Evolutionary conservation across 192 early-diverging fungal species (phyloP).

Genomic region (Phlyctochytrium bullatum): DNA sequence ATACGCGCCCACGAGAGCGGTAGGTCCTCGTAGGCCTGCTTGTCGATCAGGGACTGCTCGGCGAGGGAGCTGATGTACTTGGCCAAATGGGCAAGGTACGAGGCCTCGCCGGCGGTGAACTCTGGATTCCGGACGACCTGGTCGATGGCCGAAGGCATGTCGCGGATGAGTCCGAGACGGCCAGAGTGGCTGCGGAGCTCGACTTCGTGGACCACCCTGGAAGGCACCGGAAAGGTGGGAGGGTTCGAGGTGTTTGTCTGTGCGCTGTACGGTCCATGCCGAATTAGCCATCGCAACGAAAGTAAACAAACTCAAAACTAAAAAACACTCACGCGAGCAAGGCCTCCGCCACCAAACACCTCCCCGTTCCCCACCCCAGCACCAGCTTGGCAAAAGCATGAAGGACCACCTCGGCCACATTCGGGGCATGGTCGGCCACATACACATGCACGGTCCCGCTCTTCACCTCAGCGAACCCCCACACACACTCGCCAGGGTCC

Average conservation of each 20-base stretch:
- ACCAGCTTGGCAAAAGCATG: slow-evolving; percentile 22
- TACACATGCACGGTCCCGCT: slow-evolving; percentile 19
- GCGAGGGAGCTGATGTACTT: not conserved
- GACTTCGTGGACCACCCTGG: slow-evolving; percentile 23
- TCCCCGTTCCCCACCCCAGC: slow-evolving; percentile 14
- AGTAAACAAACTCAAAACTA: not conserved
- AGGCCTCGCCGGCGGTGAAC: not conserved
- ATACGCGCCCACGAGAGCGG: not conserved
- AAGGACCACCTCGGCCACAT: slow-evolving; percentile 22
- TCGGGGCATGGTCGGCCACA: slow-evolving; percentile 28
- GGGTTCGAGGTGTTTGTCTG: not conserved
- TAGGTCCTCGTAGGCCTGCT: slow-evolving; percentile 6
- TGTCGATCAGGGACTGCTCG: slow-evolving; percentile 4
- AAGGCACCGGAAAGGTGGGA: slow-evolving; percentile 22
- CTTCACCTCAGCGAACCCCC: slow-evolving; percentile 22
- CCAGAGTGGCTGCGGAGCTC: slow-evolving; percentile 22
- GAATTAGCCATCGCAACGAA: not conserved
- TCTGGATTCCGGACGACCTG: not conserved
- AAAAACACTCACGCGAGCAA: slow-evolving; percentile 9
- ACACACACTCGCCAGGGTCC: slow-evolving; percentile 14
- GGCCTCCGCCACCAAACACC: slow-evolving; percentile 24
- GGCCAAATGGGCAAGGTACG: not conserved
- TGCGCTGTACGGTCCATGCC: slow-evolving; percentile 3
- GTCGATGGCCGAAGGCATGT: slow-evolving; percentile 9
- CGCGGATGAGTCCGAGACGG: slow-evolving; percentile 22